phyloP scores from a whole-genome alignment of 768 basidiomycete genomes.

The Strobilomyces confusus region DNA sequence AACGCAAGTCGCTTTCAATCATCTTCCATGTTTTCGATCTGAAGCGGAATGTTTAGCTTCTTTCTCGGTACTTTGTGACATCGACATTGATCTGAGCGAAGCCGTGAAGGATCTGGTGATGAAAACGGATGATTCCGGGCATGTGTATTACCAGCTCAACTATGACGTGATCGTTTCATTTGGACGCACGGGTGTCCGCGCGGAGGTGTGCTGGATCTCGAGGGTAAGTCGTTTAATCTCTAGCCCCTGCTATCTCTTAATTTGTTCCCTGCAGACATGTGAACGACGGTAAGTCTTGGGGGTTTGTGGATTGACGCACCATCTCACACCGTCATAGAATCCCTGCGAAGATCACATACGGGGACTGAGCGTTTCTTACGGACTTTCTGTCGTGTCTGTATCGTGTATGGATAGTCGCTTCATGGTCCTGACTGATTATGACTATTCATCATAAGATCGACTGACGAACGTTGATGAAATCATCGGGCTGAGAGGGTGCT shows the following conservation, averaged over 20 bases:
- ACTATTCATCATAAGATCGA: too few relatives aligned
- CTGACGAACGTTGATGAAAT: too few relatives aligned
- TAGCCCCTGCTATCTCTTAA: not conserved
- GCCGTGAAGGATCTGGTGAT: not conserved
- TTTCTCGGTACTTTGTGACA: not conserved
- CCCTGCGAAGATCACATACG: not conserved
- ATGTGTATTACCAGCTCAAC: too few relatives aligned
- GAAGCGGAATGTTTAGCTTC: not conserved
- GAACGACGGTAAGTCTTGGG: not conserved
- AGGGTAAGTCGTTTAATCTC: not conserved
- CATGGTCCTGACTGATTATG: too few relatives aligned
- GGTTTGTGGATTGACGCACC: not conserved
- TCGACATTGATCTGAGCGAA: not conserved
- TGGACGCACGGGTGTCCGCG: conserved; percentile 3
- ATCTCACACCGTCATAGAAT: not conserved
- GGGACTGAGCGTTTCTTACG: not conserved
- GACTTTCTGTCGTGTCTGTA: too few relatives aligned
- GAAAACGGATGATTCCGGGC: too few relatives aligned
- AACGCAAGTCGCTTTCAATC: not conserved
- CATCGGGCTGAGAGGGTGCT: too few relatives aligned
- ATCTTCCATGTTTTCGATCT: not conserved
- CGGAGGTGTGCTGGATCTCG: conserved; percentile 5
- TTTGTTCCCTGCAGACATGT: not conserved
- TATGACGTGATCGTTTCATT: too few relatives aligned
- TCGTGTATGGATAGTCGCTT: too few relatives aligned